Percentiles rank a stretch among this genome's conserved stretches.
Conservation (phyloP, 441 rosid genomes). For the Populus hybrid region DNA sequence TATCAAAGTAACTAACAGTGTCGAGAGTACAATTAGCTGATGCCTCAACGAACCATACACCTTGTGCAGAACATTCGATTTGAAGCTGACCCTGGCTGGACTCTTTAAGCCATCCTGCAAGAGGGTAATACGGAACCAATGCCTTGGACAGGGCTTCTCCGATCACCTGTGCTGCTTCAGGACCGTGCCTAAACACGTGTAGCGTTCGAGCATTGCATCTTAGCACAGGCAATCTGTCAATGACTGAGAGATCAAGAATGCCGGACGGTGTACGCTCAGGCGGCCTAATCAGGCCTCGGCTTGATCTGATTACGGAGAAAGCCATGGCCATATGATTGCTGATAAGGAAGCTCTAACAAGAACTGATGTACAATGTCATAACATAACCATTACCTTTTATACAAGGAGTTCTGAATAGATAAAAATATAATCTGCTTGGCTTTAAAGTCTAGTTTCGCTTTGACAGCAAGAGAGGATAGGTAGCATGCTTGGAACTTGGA, state of each 20-base stretch:
- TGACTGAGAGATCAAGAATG: slow-evolving; percentile 40
- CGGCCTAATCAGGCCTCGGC: slow-evolving; percentile 36
- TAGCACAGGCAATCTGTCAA: slow-evolving; percentile 42
- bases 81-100: slow-evolving; percentile 29
- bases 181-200: slow-evolving; percentile 44
- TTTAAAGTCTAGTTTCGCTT: slow-evolving; percentile 27
- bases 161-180: slow-evolving; percentile 39
- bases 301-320: slow-evolving; percentile 31
- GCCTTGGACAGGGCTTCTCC: slow-evolving; percentile 48
- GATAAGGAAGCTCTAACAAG: background rate
- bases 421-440: slow-evolving; percentile 17
- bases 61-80: slow-evolving; percentile 43
- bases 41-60: slow-evolving; percentile 51
- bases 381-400: slow-evolving; percentile 6
- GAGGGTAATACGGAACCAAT: slow-evolving; percentile 58
- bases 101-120: slow-evolving; percentile 45
- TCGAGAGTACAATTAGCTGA: slow-evolving; percentile 33
- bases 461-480: slow-evolving; percentile 4
- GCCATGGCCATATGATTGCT: slow-evolving; percentile 21
- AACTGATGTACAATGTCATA: background rate
- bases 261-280: slow-evolving; percentile 30
- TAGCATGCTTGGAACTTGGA: background rate
- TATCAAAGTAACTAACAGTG: slow-evolving; percentile 36
- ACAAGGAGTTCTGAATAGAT: background rate
- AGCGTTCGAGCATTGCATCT: slow-evolving; percentile 52